Evolutionary conservation across 1,284 basidiomycete species (phyloP).

Genomic region (Hemileia vastatrix): DNA sequence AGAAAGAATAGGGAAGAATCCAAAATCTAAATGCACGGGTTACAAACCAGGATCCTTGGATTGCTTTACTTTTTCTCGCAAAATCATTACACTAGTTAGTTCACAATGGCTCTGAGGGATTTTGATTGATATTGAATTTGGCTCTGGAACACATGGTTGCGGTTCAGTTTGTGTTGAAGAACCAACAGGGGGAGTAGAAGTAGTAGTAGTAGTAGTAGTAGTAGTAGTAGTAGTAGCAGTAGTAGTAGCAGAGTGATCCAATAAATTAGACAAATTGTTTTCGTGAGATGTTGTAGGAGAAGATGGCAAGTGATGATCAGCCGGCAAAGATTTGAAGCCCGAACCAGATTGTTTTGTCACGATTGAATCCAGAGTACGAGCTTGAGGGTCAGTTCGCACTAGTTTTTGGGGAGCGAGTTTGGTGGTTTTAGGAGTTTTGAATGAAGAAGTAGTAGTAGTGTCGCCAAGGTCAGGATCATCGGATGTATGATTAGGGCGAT

Average conservation of each 20-base stretch:
- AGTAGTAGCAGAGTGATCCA: constrained; percentile 2
- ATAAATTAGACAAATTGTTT: constrained; percentile 32
- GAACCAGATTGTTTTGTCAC: constrained; percentile 46
- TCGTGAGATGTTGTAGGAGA: too few relatives aligned
- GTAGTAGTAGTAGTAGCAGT: not conserved
- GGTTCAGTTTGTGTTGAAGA: not conserved
- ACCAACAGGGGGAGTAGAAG: not conserved
- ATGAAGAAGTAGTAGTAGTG: not conserved
- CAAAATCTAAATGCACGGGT: constrained; percentile 13
- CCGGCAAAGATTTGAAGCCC: constrained; percentile 14
- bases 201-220: not conserved
- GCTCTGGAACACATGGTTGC: not conserved
- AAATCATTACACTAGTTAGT: constrained; percentile 63
- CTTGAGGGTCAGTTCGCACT: constrained; percentile 76
- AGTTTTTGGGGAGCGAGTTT: constrained; percentile 66
- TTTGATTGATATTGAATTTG: constrained; percentile 36
- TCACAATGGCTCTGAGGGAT: constrained; percentile 69
- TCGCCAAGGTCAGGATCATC: constrained; percentile 18
- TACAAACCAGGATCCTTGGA: constrained; percentile 60
- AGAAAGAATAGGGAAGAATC: not conserved
- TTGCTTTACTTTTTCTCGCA: constrained; percentile 58
- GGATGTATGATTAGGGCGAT: not conserved
- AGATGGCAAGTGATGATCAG: too few relatives aligned
- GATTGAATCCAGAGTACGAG: constrained; percentile 89
- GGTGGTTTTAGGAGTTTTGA: constrained; percentile 30